Conservation (phyloP, 176 grass and related monocot species). For the Eremochloa ophiuroides region DNA sequence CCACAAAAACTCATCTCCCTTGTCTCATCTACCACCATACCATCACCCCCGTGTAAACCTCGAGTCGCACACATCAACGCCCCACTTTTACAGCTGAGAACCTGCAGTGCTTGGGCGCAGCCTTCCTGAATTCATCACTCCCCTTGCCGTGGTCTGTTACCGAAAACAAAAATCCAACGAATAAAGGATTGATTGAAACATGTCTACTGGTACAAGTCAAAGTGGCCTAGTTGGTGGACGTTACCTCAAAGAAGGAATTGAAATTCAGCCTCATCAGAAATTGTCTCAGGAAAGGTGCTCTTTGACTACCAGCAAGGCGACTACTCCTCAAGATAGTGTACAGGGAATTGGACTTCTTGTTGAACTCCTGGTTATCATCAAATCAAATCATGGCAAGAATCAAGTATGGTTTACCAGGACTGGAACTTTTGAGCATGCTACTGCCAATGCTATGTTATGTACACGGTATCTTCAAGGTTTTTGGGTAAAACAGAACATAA, state of each 20-base stretch:
- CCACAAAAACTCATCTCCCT: neutral
- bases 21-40: neutral
- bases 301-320: conserved; percentile 75
- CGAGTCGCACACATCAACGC: neutral
- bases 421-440: neutral
- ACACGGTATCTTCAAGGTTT: neutral
- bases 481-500: neutral
- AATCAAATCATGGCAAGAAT: neutral
- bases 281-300: conserved; percentile 89
- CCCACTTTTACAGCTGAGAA: neutral
- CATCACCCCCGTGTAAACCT: neutral
- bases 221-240: neutral
- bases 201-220: neutral
- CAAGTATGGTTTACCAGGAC: conserved; percentile 10
- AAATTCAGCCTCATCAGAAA: conserved; percentile 93
- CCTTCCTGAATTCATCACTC: conserved; percentile 76
- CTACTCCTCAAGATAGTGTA: conserved; percentile 96
- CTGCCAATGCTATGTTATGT: neutral
- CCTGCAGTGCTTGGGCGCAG: conserved; percentile 28
- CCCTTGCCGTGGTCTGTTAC: conserved; percentile 72
- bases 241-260: conserved; percentile 96
- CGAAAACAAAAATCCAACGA: neutral
- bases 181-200: neutral
- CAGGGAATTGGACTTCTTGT: conserved; percentile 96
- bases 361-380: conserved; percentile 64